These are phyloP conservation scores for Suillus weaverae DNA, from an alignment of 768 basidiomycete genomes.

Conservation along the genomic window DNA sequence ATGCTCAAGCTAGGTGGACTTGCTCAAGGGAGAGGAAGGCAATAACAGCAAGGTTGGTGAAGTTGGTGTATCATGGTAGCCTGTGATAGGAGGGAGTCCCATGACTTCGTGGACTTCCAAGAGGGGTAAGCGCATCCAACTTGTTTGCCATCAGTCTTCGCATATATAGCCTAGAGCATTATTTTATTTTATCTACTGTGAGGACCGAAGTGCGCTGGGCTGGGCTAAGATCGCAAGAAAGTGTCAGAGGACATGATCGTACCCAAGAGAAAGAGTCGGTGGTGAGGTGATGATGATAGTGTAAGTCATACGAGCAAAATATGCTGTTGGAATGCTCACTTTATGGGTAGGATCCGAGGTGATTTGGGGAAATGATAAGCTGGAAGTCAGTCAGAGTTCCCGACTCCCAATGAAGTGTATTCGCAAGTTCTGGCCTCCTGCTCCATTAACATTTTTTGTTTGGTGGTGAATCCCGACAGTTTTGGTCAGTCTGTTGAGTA, in stretches of 20 bases:
- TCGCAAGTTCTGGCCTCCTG: too few species aligned
- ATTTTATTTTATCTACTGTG: too few species aligned
- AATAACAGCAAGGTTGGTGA: conserved; percentile 26
- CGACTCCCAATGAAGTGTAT: too few species aligned
- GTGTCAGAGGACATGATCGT: conserved; percentile 42
- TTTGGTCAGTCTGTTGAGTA: too few species aligned
- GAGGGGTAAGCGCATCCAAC: conserved; percentile 51
- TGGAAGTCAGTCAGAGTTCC: too few species aligned
- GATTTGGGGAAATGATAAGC: background rate
- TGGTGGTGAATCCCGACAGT: too few species aligned
- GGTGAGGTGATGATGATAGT: conserved; percentile 13
- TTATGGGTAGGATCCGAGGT: background rate
- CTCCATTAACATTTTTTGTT: too few species aligned
- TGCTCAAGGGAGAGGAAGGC: too few species aligned
- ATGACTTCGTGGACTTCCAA: too few species aligned
- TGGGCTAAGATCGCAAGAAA: conserved; percentile 58
- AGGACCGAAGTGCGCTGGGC: conserved; percentile 67
- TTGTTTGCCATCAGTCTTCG: conserved; percentile 22
- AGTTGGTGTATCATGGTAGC: conserved; percentile 22
- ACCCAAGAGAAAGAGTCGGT: conserved; percentile 5
- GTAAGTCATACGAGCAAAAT: conserved; percentile 3
- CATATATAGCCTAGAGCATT: too few species aligned
- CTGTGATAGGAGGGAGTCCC: conserved; percentile 30
- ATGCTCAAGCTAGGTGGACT: conserved; percentile 28
- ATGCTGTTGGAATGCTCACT: background rate